These are phyloP conservation scores for Besnoitia besnoiti DNA, from an alignment of 169 alveolate genomes.

Conservation along the genomic window DNA sequence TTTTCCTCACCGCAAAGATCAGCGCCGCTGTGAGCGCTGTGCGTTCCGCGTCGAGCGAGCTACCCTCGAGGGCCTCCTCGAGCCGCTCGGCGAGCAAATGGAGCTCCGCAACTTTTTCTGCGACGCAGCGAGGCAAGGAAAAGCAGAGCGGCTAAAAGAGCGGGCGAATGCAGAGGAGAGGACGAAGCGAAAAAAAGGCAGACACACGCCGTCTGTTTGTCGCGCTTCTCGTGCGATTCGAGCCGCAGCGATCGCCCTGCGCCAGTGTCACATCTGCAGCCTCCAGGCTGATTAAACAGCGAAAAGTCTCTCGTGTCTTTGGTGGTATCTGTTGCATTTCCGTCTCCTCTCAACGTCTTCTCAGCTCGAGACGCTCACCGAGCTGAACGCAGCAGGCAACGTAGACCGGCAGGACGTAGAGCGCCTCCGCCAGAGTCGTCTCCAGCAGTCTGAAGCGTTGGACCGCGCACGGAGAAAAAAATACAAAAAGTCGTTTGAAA, in stretches of 20 bases:
- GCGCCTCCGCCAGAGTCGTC: neutral
- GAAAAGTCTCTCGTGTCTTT: no score
- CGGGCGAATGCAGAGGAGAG: neutral
- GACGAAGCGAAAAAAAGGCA: neutral
- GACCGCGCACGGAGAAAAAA: neutral
- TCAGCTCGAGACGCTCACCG: neutral
- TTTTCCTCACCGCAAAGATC: neutral
- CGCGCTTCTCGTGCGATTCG: neutral
- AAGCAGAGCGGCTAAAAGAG: neutral
- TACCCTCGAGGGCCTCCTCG: neutral
- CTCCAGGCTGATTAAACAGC: no score
- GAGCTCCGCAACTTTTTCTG: conserved; percentile 34
- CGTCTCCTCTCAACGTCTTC: neutral
- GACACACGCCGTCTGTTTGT: neutral
- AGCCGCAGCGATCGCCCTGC: no score
- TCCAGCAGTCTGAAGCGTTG: neutral
- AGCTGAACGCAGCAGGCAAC: neutral
- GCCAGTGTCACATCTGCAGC: no score
- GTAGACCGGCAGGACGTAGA: neutral
- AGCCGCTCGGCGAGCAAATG: conserved; percentile 11
- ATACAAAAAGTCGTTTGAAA: neutral
- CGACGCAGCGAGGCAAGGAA: neutral
- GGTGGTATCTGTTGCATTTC: no score
- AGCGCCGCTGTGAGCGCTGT: neutral
- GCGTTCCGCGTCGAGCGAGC: neutral